Percentiles rank a stretch among this genome's conserved stretches.
Conservation (phyloP, 2,329 filamentous ascomycete species). For the Fusarium humuli region DNA sequence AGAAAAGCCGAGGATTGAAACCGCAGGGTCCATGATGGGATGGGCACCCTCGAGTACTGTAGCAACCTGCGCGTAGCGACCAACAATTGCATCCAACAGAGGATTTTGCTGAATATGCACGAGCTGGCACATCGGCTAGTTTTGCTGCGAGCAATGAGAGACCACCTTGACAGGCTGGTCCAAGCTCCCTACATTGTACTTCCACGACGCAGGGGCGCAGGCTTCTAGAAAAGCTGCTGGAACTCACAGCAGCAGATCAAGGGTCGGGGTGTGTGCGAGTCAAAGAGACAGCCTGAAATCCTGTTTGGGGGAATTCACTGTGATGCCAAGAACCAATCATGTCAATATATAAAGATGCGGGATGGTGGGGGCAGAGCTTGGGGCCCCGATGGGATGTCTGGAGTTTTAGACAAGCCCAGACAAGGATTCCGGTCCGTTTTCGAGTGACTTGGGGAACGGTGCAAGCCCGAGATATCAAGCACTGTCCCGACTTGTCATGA, state of each 20-base stretch:
- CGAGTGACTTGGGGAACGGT: constrained; percentile 50
- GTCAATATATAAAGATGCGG: constrained; percentile 34
- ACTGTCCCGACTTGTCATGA: constrained; percentile 30
- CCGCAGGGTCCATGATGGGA: constrained; percentile 9
- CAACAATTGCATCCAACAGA: background rate
- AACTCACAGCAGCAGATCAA: constrained; percentile 30
- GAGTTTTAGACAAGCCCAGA: constrained; percentile 36
- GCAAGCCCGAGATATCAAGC: constrained; percentile 31
- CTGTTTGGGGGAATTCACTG: constrained; percentile 38
- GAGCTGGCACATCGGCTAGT: constrained; percentile 20
- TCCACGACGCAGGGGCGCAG: constrained; percentile 45
- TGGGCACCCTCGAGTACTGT: background rate
- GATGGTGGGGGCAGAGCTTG: constrained; percentile 42
- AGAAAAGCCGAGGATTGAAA: background rate
- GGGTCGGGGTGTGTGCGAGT: constrained; percentile 37
- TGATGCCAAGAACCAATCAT: constrained; percentile 37
- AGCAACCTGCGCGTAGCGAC: background rate
- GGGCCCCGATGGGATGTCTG: constrained; percentile 41
- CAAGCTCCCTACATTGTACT: constrained; percentile 42
- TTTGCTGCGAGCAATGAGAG: constrained; percentile 31
- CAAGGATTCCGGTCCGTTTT: constrained; percentile 52
- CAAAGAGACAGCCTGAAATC: constrained; percentile 32
- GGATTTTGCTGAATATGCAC: constrained; percentile 23
- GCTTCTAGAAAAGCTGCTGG: constrained; percentile 48
- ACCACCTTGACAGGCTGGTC: constrained; percentile 38